Evolutionary conservation across 208 protist genomes (phyloP).

Genomic region (Leishmania amazonensis): DNA sequence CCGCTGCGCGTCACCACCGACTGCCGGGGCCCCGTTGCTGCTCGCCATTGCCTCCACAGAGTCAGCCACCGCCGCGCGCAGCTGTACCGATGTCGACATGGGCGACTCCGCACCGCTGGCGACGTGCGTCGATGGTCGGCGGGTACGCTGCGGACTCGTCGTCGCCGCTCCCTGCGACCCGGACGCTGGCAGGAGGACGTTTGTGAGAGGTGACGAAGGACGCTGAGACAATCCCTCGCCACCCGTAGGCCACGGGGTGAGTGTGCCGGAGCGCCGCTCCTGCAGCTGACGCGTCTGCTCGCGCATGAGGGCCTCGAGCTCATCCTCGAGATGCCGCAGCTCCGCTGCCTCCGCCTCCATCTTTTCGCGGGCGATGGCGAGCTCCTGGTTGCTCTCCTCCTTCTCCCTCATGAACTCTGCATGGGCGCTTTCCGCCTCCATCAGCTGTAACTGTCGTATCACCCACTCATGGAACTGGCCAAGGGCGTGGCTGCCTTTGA

Average conservation of each 20-base stretch:
- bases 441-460: constrained; percentile 47
- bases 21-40: neutral
- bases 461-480: constrained; percentile 64
- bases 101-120: neutral
- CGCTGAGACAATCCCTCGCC: neutral
- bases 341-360: constrained; percentile 26
- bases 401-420: constrained; percentile 12
- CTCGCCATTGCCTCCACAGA: neutral
- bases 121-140: neutral
- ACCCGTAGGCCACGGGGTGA: neutral
- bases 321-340: constrained; percentile 38
- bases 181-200: neutral
- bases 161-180: neutral
- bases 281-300: constrained; percentile 7
- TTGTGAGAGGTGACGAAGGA: neutral
- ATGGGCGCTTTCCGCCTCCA: constrained; percentile 23
- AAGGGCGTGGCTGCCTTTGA: constrained; percentile 59
- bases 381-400: constrained; percentile 7
- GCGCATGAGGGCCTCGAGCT: constrained; percentile 35
- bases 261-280: neutral
- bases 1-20: neutral
- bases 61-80: neutral
- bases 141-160: neutral
- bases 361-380: constrained; percentile 19
- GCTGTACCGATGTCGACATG: neutral